Evolutionary conservation across 129 eudicot species (phyloP).

Genomic region (Saposhnikovia divaricata): DNA sequence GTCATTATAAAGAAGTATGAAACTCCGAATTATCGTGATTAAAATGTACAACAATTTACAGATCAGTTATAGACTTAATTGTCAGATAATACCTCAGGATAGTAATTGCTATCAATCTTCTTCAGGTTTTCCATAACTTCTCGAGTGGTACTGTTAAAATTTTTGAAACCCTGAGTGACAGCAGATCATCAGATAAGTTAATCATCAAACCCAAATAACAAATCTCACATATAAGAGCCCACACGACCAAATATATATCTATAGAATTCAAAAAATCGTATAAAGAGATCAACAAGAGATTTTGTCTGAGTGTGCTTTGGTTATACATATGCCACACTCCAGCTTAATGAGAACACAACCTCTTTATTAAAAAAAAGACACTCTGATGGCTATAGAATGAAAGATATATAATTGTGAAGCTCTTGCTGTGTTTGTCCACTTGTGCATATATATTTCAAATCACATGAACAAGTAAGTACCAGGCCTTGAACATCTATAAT

Average conservation of each 20-base stretch:
- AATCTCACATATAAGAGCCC: not conserved
- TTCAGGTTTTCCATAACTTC: conserved; percentile 56
- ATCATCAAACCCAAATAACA: not conserved
- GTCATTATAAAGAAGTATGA: not conserved
- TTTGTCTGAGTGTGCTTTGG: not conserved
- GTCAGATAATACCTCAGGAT: conserved; percentile 35
- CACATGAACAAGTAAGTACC: conserved; percentile 33
- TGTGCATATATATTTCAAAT: not conserved
- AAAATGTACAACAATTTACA: not conserved
- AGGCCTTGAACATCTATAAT: conserved; percentile 78
- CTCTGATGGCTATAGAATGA: not conserved
- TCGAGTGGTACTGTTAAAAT: conserved; percentile 43
- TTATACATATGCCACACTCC: not conserved
- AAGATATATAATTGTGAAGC: not conserved
- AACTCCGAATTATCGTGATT: not conserved
- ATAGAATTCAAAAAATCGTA: not conserved
- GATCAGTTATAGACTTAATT: not conserved
- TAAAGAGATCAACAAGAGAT: not conserved
- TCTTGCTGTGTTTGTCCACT: not conserved
- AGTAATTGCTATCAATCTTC: conserved; percentile 59
- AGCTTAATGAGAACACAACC: not conserved
- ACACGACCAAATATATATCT: not conserved
- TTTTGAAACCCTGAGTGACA: conserved; percentile 45
- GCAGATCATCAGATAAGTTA: not conserved
- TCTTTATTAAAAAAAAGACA: not conserved